Evolutionary conservation across 345 rosid genomes (phyloP), one percentile per base, ranked within the genome.

Genomic region (Clausena lansium): DNA sequence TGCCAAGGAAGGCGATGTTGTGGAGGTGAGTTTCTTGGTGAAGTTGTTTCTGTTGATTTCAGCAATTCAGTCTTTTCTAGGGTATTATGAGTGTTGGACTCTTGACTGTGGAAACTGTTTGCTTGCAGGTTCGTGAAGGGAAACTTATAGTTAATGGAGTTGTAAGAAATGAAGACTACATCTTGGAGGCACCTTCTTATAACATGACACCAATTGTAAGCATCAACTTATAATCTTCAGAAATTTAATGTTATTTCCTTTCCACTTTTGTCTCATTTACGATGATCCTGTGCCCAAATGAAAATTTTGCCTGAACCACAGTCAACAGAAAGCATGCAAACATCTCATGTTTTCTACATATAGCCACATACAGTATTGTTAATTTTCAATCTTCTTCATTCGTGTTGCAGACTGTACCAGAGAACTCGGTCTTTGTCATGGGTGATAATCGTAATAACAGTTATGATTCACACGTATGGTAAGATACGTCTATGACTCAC

Each of bases 361-460:
- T 45, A 45, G 17, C 17, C 50, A 45, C 13, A 30, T 70, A 64
- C 55, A n/a, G 27, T 11, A 15, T 19, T 62, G 57, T 38, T 54
- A 28, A 25, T 35, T 63, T 15, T 76, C 3, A 39, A 52, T 68
- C 1, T 41, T 70, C 50, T 50, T 14, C 39, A 28, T 30, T 74
- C 55, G 79, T 80, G 22, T 30, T 76, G 77, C 87, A 94, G 98
- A 87, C 81, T 9, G 91, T 94, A 77, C 97, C 95, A 0, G 94
- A 90, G 79, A 88, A 91, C 76, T 90, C 88, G 6, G 98, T 92
- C 55, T 94, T 94, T 70, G 99, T 96, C 82, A 94, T 96, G 98
- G 99, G 99, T 45, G 99, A 96, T 68, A 94, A 96, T 81, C 92
- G 99, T 32, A 96, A 96, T 84, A 94, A 94, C 78, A 92, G 97